Evolutionary conservation across 352 stramenopile species (phyloP).

Genomic region (Plasmopara muralis): DNA sequence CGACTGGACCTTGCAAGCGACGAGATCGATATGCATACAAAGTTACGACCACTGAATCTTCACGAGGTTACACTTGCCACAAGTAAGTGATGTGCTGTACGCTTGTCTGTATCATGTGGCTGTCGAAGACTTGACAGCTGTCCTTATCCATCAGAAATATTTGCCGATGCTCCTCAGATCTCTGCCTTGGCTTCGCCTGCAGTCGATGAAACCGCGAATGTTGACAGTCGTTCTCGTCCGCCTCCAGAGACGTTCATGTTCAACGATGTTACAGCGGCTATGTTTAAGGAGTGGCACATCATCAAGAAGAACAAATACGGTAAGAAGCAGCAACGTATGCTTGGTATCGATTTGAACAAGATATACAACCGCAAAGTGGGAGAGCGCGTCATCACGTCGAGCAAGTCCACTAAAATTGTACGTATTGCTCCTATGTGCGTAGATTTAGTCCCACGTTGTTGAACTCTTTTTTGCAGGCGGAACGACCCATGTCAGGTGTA

Average conservation of each 20-base stretch:
- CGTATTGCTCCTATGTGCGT: slow-evolving; percentile 20
- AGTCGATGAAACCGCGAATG: slow-evolving; percentile 56
- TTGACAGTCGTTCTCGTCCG: slow-evolving; percentile 62
- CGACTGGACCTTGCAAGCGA: slow-evolving; percentile 74
- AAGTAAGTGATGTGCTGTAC: slow-evolving; percentile 39
- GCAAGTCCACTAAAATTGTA: slow-evolving; percentile 87
- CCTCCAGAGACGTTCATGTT: slow-evolving; percentile 88
- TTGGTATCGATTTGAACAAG: slow-evolving; percentile 85
- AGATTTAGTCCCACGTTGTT: slow-evolving; percentile 4
- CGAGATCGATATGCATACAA: slow-evolving; percentile 86
- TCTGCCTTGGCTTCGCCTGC: slow-evolving; percentile 53
- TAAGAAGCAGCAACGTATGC: slow-evolving; percentile 84
- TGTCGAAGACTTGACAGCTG: slow-evolving; percentile 3
- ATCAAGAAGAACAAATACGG: slow-evolving; percentile 91
- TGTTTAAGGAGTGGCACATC: slow-evolving; percentile 89
- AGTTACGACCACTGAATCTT: slow-evolving; percentile 74
- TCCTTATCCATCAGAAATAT: slow-evolving; percentile 52
- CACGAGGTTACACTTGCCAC: slow-evolving; percentile 81
- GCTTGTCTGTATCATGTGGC: background rate
- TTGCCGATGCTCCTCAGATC: slow-evolving; percentile 76
- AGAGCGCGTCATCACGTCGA: slow-evolving; percentile 83
- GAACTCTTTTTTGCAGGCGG: slow-evolving; percentile 35
- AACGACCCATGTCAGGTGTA: slow-evolving; percentile 80
- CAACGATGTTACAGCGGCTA: slow-evolving; percentile 84
- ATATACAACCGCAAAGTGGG: slow-evolving; percentile 88